Base-by-base conservation (phyloP, 345 rosid genomes). In the Cardiospermum halicacabum region DNA sequence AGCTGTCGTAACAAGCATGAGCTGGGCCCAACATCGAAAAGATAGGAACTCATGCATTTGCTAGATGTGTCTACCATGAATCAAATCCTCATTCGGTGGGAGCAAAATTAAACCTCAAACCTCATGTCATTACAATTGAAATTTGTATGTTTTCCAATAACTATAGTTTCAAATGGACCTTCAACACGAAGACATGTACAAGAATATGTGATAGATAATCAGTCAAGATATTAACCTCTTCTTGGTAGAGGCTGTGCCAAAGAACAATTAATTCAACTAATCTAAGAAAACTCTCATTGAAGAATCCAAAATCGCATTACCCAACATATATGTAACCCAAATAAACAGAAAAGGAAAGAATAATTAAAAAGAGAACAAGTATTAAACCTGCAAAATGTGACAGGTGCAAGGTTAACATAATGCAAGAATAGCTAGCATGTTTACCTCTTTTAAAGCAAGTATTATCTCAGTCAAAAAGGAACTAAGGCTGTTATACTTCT, bases 381-480 rank as follows among this genome's bases (percentile, higher is more conserved):
- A 16, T n/a, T 5, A 43, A 43, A 43, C 19, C 15, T n/a, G 2
- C 49, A 43, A 18, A 45, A 18, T 47, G 51, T 18, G 19, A 47
- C n/a, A 47, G 24, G 28, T 59, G 28, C 64, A 39, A 13, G 16
- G 53, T 25, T 15, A 42, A 22, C 50, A 15, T 25, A 43, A 42
- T 60, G 6, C 21, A 24, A 45, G 36, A 42, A 50, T 43, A 56
- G 58, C 36, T 11, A 24, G 49, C 53, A 74, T 16, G 61, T 62
- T n/a, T 84, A 94, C 99, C 96, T 94, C 99, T 81, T 94, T 91
- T 67, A 94, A 57, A 56, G 99, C 85, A 71, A 94, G 89, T 69
- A 87, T 77, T 71, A 94, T 87, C 70, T 94, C 99, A 5, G 92
- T 87, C 43, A 94, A 85, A 72, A 94, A 89, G 53, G 96, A 79